Conservation (phyloP, 768 basidiomycete species). For the Gautieria morchelliformis region DNA sequence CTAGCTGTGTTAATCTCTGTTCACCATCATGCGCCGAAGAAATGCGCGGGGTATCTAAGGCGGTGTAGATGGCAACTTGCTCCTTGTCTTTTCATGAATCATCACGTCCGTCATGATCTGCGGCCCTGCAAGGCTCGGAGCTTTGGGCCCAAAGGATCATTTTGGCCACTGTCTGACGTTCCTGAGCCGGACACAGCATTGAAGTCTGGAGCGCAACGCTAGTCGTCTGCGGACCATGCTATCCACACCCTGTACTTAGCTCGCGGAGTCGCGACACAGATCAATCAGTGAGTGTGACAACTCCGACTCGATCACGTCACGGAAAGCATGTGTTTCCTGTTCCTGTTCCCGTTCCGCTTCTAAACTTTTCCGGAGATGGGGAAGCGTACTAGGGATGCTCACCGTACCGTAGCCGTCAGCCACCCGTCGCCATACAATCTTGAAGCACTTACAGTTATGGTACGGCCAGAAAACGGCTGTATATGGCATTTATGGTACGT, state of each 20-base stretch:
- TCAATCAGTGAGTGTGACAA: conserved; percentile 56
- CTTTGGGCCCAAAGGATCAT: conserved; percentile 45
- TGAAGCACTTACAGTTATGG: no score
- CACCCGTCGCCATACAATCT: no score
- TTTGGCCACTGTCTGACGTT: conserved; percentile 14
- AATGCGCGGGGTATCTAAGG: no score
- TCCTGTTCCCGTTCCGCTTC: conserved; percentile 31
- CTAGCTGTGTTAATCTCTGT: no score
- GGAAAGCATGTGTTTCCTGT: conserved; percentile 67
- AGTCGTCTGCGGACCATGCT: conserved; percentile 73
- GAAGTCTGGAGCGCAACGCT: conserved; percentile 74
- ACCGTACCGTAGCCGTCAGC: no score
- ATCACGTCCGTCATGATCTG: conserved; percentile 81
- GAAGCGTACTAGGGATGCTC: no score
- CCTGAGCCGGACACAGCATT: conserved; percentile 49
- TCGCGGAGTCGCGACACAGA: conserved; percentile 75
- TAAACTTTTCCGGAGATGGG: conserved; percentile 16
- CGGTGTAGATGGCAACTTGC: not conserved
- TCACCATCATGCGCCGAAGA: no score
- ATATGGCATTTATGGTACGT: no score
- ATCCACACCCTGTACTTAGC: conserved; percentile 69
- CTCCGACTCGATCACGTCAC: conserved; percentile 74
- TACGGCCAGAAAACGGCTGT: no score
- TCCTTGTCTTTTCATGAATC: conserved; percentile 67
- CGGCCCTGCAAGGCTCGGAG: conserved; percentile 64